A percentile compares a stretch with the other conserved stretches of the same genome.
Conservation (phyloP, 139 green algal species). For the Monoraphidium neglectum region DNA sequence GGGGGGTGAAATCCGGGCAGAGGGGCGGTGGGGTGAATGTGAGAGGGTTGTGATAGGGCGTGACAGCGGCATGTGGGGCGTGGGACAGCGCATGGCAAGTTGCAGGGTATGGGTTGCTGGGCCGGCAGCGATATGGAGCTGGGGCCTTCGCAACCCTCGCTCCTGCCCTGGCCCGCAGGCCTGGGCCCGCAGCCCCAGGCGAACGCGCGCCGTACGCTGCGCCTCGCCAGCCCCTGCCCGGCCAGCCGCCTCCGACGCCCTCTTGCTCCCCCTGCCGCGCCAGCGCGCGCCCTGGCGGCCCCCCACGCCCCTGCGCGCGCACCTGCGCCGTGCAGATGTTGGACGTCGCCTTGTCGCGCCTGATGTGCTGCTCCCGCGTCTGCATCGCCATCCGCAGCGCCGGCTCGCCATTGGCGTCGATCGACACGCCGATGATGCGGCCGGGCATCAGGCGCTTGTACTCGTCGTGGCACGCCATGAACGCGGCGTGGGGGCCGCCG, state of each 20-base stretch:
- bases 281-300: neutral
- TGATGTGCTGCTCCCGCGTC: constrained; percentile 99
- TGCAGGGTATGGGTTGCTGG: too few relatives aligned
- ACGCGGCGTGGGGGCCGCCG: constrained; percentile 97
- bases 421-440: constrained; percentile 95
- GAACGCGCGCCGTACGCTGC: too few relatives aligned
- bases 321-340: constrained; percentile 99
- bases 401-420: constrained; percentile 86
- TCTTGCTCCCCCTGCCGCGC: neutral
- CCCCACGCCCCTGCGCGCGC: neutral
- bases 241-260: neutral
- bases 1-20: constrained; percentile 1
- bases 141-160: too few relatives aligned
- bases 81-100: too few relatives aligned
- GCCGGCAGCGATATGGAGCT: too few relatives aligned
- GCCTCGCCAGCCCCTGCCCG: neutral
- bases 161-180: too few relatives aligned
- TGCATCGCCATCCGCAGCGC: constrained; percentile 99
- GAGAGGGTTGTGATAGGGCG: too few relatives aligned
- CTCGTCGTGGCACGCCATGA: constrained; percentile 93
- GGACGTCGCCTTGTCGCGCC: constrained; percentile 99
- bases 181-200: too few relatives aligned
- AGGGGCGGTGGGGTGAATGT: too few relatives aligned
- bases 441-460: constrained; percentile 96
- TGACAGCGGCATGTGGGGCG: too few relatives aligned